These are phyloP conservation scores for Fusarium anguioides DNA, from an alignment of 2,329 filamentous ascomycete species.

Conservation along the genomic window DNA sequence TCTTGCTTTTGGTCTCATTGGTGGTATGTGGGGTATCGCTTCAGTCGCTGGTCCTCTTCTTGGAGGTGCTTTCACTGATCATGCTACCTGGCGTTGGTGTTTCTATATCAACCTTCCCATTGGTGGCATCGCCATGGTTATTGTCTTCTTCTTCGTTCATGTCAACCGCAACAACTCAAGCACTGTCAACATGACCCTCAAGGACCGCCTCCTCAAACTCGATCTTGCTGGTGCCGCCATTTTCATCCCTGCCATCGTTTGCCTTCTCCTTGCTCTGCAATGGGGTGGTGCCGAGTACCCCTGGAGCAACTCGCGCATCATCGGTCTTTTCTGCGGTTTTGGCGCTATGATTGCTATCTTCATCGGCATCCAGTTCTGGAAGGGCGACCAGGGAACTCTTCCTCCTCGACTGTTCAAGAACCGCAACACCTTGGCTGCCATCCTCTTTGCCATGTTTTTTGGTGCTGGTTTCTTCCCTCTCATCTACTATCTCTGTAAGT, in stretches of 20 bases:
- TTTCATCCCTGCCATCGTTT: constrained; percentile 64
- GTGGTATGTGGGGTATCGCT: constrained; percentile 67
- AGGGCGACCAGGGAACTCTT: constrained; percentile 57
- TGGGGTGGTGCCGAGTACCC: constrained; percentile 65
- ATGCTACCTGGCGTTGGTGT: constrained; percentile 64
- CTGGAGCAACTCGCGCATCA: constrained; percentile 61
- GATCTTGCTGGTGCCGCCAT: constrained; percentile 62
- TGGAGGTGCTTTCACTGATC: constrained; percentile 62
- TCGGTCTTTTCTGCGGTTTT: constrained; percentile 64
- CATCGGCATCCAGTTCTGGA: constrained; percentile 57
- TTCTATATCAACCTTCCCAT: constrained; percentile 62
- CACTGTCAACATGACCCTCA: constrained; percentile 48
- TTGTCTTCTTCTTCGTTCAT: constrained; percentile 60
- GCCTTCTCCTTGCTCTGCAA: constrained; percentile 65
- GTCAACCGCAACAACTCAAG: constrained; percentile 53
- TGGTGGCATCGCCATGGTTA: constrained; percentile 58
- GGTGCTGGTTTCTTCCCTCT: constrained; percentile 64
- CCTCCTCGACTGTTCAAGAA: constrained; percentile 59
- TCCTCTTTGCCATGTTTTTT: constrained; percentile 61
- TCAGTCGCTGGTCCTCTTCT: constrained; percentile 62
- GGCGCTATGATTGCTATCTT: constrained; percentile 60
- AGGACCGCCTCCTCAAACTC: constrained; percentile 56
- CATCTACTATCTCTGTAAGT: constrained; percentile 64
- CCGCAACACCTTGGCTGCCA: constrained; percentile 54
- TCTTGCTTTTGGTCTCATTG: constrained; percentile 65